phyloP scores from a whole-genome alignment of 2,329 filamentous ascomycete genomes.

The Chaetomium sp. region DNA sequence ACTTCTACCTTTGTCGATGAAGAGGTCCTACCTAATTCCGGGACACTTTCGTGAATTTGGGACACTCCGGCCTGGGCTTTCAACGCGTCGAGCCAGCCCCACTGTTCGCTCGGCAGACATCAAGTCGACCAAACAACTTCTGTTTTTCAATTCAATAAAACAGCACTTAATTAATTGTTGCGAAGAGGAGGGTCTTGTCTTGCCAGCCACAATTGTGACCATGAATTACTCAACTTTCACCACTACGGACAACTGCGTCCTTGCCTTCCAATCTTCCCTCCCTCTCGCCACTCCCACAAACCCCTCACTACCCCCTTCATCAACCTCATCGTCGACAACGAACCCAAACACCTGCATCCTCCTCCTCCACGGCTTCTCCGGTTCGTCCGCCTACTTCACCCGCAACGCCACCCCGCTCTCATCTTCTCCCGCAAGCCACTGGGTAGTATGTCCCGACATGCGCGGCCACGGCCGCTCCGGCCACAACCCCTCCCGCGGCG shows the following conservation, averaged over 20 bases:
- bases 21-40: too few species aligned
- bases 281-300: conserved; percentile 15
- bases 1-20: too few species aligned
- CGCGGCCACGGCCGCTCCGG: conserved; percentile 34
- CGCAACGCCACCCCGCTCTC: conserved; percentile 29
- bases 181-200: too few species aligned
- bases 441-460: conserved; percentile 36
- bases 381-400: conserved; percentile 34
- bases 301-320: neutral
- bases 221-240: conserved; percentile 16
- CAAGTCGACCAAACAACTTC: too few species aligned
- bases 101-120: too few species aligned
- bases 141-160: too few species aligned
- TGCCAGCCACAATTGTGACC: neutral
- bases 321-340: neutral
- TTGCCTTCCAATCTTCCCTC: conserved; percentile 33
- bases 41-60: too few species aligned
- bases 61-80: too few species aligned
- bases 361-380: conserved; percentile 37
- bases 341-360: conserved; percentile 25
- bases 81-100: too few species aligned
- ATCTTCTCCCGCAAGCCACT: conserved; percentile 19
- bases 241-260: conserved; percentile 31
- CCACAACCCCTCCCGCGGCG: conserved; percentile 22
- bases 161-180: too few species aligned